phyloP scores from a whole-genome alignment of 192 early-diverging fungal genomes.

The Jimgerdemannia lactiflua region DNA sequence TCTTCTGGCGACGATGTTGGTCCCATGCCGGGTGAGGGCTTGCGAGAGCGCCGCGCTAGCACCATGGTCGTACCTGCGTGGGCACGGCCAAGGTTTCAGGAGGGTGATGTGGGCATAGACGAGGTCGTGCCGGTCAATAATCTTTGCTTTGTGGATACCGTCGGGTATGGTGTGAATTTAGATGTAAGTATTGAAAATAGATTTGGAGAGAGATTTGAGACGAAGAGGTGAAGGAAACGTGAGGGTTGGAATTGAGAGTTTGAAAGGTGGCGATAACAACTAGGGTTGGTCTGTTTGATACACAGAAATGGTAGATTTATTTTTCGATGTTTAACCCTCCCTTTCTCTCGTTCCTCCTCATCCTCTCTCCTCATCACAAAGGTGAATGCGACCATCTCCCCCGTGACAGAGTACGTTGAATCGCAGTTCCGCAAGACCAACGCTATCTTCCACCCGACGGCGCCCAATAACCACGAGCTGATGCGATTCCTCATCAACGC shows the following conservation, averaged over 20 bases:
- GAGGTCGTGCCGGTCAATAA: constrained; percentile 13
- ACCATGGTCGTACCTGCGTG: neutral
- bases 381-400: constrained; percentile 20
- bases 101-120: neutral
- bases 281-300: too few relatives aligned
- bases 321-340: neutral
- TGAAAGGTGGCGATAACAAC: neutral
- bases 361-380: constrained; percentile 5
- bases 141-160: constrained; percentile 26
- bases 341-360: neutral
- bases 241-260: neutral
- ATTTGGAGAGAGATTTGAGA: neutral
- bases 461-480: constrained; percentile 2
- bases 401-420: constrained; percentile 24
- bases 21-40: neutral
- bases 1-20: constrained; percentile 6
- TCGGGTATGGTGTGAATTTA: constrained; percentile 28
- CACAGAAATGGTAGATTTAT: neutral
- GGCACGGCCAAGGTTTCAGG: neutral
- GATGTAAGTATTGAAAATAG: constrained; percentile 14
- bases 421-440: constrained; percentile 26
- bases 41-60: constrained; percentile 4
- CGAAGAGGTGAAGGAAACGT: neutral
- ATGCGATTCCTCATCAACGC: constrained; percentile 4
- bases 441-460: constrained; percentile 12